A percentile compares a stretch with the other conserved stretches of the same genome.
Conservation (phyloP, 2,329 filamentous ascomycete genomes). For the Akanthomyces muscarius region DNA sequence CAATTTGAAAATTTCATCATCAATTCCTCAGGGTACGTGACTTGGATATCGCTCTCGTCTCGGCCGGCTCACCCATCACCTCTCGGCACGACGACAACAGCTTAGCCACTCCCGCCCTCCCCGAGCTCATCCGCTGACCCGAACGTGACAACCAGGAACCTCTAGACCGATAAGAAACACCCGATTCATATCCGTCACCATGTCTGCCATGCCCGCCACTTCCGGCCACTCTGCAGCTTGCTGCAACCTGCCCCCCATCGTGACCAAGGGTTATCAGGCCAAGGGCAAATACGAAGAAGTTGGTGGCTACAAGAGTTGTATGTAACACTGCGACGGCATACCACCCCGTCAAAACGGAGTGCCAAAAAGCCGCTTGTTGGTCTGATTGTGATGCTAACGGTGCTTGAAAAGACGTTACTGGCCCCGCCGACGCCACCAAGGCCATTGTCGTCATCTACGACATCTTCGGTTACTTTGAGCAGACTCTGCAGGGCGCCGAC, state of each 20-base stretch:
- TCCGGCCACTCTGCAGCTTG: slow-evolving; percentile 54
- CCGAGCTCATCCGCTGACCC: not conserved
- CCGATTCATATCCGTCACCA: slow-evolving; percentile 21
- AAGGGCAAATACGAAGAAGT: slow-evolving; percentile 56
- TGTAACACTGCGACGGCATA: slow-evolving; percentile 9
- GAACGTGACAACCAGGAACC: not conserved
- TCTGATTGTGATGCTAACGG: slow-evolving; percentile 13
- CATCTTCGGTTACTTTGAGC: slow-evolving; percentile 67
- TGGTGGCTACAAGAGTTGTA: slow-evolving; percentile 51
- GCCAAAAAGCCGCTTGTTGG: no score
- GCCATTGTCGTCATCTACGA: slow-evolving; percentile 48
- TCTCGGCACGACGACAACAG: not conserved
- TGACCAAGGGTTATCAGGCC: slow-evolving; percentile 49
- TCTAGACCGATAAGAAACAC: not conserved
- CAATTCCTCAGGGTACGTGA: not conserved
- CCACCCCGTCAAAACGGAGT: not conserved
- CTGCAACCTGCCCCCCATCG: slow-evolving; percentile 56
- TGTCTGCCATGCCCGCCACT: slow-evolving; percentile 49
- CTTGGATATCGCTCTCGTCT: not conserved
- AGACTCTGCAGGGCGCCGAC: slow-evolving; percentile 67
- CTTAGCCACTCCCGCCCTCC: not conserved
- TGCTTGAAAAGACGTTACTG: slow-evolving; percentile 41
- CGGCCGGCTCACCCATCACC: not conserved
- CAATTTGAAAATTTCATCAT: not conserved
- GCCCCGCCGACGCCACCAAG: slow-evolving; percentile 46